Evolutionary conservation across 441 rosid species (phyloP).

Genomic region (Monsonia emarginata): DNA sequence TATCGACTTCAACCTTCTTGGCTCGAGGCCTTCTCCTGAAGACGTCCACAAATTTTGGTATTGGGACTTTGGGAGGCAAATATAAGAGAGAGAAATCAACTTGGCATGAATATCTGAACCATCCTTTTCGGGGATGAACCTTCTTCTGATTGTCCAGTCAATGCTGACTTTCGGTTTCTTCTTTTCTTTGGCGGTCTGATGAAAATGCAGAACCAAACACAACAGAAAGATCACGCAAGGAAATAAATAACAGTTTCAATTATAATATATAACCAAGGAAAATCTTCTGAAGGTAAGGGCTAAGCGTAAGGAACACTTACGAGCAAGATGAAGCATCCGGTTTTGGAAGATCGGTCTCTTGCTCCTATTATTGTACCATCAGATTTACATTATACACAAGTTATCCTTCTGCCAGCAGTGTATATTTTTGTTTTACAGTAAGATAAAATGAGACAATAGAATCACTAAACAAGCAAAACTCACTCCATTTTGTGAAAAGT

Average conservation of each 20-base stretch:
- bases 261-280: too few species aligned
- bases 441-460: not conserved
- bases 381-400: not conserved
- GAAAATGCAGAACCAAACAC: conserved; percentile 6
- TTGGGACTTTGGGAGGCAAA: not conserved
- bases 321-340: conserved; percentile 24
- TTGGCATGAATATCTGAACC: not conserved
- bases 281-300: not conserved
- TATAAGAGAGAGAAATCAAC: not conserved
- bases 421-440: not conserved
- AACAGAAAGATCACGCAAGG: not conserved
- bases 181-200: conserved; percentile 20
- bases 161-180: conserved; percentile 13
- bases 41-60: conserved; percentile 7
- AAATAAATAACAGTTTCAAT: not conserved
- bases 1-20: conserved; percentile 9
- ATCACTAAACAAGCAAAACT: conserved; percentile 6
- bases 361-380: conserved; percentile 25
- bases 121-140: conserved; percentile 25
- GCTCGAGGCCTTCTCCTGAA: conserved; percentile 21
- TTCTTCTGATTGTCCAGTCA: conserved; percentile 10
- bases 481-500: conserved; percentile 24
- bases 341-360: conserved; percentile 24
- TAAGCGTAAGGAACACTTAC: conserved; percentile 30
- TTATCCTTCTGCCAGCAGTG: not conserved